Evolutionary conservation across 257 asterid genomes (phyloP).

Genomic region (Petunia axillaris): DNA sequence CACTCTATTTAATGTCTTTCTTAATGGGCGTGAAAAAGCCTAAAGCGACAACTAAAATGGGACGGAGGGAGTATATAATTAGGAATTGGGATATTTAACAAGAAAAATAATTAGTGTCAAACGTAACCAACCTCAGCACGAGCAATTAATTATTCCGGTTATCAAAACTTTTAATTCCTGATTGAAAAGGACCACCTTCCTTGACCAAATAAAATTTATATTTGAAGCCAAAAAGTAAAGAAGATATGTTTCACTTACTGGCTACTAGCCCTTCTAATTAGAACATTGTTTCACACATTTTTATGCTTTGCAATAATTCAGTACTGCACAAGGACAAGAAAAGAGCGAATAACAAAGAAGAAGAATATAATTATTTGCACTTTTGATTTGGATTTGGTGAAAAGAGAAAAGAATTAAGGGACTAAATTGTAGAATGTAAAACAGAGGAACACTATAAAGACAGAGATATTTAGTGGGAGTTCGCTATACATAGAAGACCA

Average conservation of each 20-base stretch:
- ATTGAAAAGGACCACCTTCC: not conserved
- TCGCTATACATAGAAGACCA: not conserved
- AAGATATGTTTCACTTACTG: not conserved
- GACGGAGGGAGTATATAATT: too few species aligned
- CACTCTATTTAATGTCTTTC: too few species aligned
- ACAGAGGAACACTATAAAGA: not conserved
- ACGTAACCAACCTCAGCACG: not conserved
- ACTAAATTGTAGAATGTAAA: not conserved
- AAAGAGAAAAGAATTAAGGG: not conserved
- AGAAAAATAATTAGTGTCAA: not conserved
- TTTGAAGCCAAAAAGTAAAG: not conserved
- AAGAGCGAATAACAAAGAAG: not conserved
- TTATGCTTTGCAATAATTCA: not conserved
- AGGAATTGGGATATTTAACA: conserved; percentile 4
- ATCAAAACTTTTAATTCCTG: not conserved
- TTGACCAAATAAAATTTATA: not conserved
- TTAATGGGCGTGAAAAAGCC: too few species aligned
- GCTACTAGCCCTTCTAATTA: not conserved
- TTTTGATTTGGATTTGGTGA: not conserved
- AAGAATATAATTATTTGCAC: not conserved
- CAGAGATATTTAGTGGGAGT: not conserved
- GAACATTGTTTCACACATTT: not conserved
- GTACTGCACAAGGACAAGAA: too few species aligned
- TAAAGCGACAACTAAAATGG: too few species aligned
- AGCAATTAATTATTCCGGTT: not conserved